phyloP scores from a whole-genome alignment of 2,329 filamentous ascomycete genomes.

The Leptographium galeiforme region DNA sequence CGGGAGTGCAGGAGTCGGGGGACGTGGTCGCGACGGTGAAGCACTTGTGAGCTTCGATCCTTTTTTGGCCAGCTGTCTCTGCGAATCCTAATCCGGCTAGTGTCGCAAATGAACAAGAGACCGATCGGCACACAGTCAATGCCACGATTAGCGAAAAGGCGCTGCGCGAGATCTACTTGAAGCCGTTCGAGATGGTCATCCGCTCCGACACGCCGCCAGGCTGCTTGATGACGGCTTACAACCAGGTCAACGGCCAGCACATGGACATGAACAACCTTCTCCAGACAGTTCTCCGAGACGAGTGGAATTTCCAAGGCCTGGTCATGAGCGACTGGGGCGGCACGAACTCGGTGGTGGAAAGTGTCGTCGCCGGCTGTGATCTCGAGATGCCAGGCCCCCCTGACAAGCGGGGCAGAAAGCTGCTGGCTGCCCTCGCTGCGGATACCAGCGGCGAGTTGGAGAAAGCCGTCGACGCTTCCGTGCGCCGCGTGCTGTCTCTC shows the following conservation, averaged over 20 bases:
- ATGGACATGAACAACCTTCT: constrained; percentile 5
- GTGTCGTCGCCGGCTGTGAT: constrained; percentile 11
- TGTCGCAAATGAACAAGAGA: constrained; percentile 34
- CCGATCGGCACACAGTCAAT: constrained; percentile 32
- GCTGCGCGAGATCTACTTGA: constrained; percentile 48
- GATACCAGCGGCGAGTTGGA: neutral
- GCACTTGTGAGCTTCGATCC: constrained; percentile 29
- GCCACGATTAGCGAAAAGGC: constrained; percentile 37
- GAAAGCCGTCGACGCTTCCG: neutral
- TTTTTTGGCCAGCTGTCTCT: neutral
- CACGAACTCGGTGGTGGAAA: constrained; percentile 13
- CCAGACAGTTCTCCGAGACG: constrained; percentile 1
- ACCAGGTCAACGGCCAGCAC: constrained; percentile 27
- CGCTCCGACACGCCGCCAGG: constrained; percentile 37
- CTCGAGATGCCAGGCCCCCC: constrained; percentile 18
- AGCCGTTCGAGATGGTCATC: constrained; percentile 49
- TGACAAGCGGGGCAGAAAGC: neutral
- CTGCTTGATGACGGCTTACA: constrained; percentile 47
- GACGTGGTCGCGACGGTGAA: constrained; percentile 63
- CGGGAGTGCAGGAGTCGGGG: constrained; percentile 58
- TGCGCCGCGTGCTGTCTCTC: neutral
- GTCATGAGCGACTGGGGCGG: constrained; percentile 14
- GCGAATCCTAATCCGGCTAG: neutral
- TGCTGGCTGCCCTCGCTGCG: neutral
- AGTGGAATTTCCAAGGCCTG: constrained; percentile 4